Evolutionary conservation across 176 grass and related monocot genomes (phyloP).

Genomic region (Thinopyrum elongatum): DNA sequence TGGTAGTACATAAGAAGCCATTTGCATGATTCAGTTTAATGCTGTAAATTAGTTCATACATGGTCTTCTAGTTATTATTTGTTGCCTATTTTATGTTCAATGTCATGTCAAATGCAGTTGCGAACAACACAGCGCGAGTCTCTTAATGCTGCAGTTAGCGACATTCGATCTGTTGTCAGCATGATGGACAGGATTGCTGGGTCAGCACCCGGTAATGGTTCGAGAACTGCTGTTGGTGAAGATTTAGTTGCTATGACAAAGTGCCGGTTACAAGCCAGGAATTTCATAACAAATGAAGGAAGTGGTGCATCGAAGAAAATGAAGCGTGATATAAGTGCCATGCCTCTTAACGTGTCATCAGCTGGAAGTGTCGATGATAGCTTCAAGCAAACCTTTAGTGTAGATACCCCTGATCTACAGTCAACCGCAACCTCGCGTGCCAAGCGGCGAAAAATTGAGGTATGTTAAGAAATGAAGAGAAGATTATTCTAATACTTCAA

Average conservation of each 20-base stretch:
- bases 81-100: conserved; percentile 18
- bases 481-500: not conserved
- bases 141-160: conserved; percentile 62
- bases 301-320: conserved; percentile 90
- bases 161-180: conserved; percentile 85
- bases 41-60: not conserved
- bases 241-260: conserved; percentile 99
- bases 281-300: conserved; percentile 84
- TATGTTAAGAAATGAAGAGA: conserved; percentile 26
- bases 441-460: conserved; percentile 76
- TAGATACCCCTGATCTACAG: conserved; percentile 70
- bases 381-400: conserved; percentile 55
- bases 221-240: conserved; percentile 89
- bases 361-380: conserved; percentile 76
- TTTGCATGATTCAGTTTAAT: not conserved
- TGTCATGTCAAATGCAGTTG: conserved; percentile 50
- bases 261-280: conserved; percentile 94
- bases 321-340: conserved; percentile 95
- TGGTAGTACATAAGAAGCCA: not conserved
- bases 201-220: conserved; percentile 93
- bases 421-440: conserved; percentile 80
- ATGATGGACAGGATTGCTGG: conserved; percentile 95
- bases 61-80: not conserved
- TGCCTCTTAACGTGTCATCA: conserved; percentile 81
- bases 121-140: conserved; percentile 35